phyloP scores from a whole-genome alignment of 805 yeast species.

The Jamesozyma lodderae region DNA sequence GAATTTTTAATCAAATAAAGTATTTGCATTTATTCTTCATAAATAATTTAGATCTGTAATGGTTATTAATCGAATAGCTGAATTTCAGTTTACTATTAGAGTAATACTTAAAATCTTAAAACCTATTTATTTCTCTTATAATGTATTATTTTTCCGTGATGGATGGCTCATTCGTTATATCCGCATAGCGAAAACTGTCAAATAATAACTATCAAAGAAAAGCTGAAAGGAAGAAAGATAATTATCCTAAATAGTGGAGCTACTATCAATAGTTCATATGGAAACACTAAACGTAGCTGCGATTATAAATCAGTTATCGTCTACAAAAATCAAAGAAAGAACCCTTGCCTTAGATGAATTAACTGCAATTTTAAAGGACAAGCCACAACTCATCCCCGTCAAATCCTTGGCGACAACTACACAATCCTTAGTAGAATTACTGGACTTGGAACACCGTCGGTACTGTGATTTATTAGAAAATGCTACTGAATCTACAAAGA shows the following conservation, averaged over 20 bases:
- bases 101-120: too few relatives aligned
- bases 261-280: too few relatives aligned
- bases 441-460: constrained; percentile 32
- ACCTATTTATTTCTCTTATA: too few relatives aligned
- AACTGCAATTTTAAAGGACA: constrained; percentile 23
- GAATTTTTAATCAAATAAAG: constrained; percentile 1
- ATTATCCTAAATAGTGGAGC: too few relatives aligned
- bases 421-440: constrained; percentile 24
- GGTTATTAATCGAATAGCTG: too few relatives aligned
- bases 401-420: constrained; percentile 17
- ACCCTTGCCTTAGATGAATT: constrained; percentile 40
- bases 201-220: too few relatives aligned
- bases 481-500: constrained; percentile 25
- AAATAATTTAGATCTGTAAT: too few relatives aligned
- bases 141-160: too few relatives aligned
- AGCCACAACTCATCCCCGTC: constrained; percentile 15
- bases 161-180: too few relatives aligned
- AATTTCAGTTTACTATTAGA: too few relatives aligned
- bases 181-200: too few relatives aligned
- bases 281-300: constrained; percentile 7
- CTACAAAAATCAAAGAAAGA: constrained; percentile 47
- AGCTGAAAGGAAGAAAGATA: too few relatives aligned
- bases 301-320: constrained; percentile 29
- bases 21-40: background rate
- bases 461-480: constrained; percentile 10